A percentile compares a stretch with the other conserved stretches of the same genome.
Conservation (phyloP, 495 filamentous ascomycete genomes). For the Daldinia grandis region DNA sequence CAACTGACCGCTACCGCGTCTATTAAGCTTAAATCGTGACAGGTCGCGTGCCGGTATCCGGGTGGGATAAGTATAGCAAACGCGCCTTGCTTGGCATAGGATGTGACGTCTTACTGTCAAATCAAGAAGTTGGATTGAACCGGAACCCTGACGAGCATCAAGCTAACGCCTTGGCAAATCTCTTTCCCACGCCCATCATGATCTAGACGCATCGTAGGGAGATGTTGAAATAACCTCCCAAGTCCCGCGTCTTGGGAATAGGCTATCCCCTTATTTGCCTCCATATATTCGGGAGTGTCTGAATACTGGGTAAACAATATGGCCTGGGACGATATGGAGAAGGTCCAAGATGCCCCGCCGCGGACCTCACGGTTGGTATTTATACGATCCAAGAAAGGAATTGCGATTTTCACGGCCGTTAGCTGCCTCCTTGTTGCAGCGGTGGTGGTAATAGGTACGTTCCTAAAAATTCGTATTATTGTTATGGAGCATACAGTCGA, state of each 20-base stretch:
- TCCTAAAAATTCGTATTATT: background rate
- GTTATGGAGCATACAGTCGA: background rate
- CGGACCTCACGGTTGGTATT: constrained; percentile 13
- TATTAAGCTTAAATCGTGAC: background rate
- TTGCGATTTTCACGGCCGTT: constrained; percentile 12
- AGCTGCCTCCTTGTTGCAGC: constrained; percentile 9
- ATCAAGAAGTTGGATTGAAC: constrained; percentile 9
- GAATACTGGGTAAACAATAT: constrained; percentile 9
- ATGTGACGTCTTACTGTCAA: constrained; percentile 17
- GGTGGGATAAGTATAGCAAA: constrained; percentile 5
- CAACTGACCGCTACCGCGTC: background rate
- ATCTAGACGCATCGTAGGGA: background rate
- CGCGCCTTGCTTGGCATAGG: constrained; percentile 18
- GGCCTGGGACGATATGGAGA: constrained; percentile 21
- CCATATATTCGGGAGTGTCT: background rate
- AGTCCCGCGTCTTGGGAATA: constrained; percentile 6
- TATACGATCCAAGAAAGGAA: constrained; percentile 22
- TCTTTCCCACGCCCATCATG: constrained; percentile 11
- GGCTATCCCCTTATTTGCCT: background rate
- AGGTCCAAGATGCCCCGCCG: constrained; percentile 5
- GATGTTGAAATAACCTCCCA: constrained; percentile 15
- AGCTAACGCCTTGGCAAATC: constrained; percentile 35
- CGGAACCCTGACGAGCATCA: background rate
- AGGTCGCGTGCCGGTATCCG: constrained; percentile 29
- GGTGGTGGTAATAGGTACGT: constrained; percentile 32